Evolutionary conservation across 2,329 filamentous ascomycete genomes (phyloP).

Genomic region (Xylariomycetidae sp.): DNA sequence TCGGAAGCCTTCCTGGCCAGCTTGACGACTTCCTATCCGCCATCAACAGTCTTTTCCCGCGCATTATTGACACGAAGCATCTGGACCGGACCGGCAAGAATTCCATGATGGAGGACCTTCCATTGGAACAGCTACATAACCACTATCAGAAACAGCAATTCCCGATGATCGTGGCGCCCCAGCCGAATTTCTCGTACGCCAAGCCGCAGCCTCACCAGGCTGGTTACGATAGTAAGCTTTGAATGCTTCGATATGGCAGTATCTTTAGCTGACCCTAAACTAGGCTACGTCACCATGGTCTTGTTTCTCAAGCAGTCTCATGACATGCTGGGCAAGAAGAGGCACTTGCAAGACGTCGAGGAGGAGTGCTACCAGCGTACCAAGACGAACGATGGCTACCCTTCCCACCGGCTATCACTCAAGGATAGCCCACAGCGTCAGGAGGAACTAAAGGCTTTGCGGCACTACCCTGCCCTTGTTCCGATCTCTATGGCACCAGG

Average conservation of each 20-base stretch:
- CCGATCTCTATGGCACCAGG: no score
- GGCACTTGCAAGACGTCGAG: neutral
- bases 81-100: constrained; percentile 37
- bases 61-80: constrained; percentile 56
- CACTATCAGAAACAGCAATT: constrained; percentile 32
- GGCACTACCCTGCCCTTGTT: neutral
- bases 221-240: constrained; percentile 49
- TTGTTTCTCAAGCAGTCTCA: constrained; percentile 9
- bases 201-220: constrained; percentile 43
- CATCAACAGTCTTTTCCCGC: constrained; percentile 41
- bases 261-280: constrained; percentile 5
- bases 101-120: constrained; percentile 31
- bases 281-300: constrained; percentile 35
- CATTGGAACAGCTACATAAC: constrained; percentile 41
- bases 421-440: constrained; percentile 1
- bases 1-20: constrained; percentile 48
- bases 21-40: constrained; percentile 45
- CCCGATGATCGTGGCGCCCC: constrained; percentile 32
- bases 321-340: neutral
- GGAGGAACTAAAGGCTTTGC: constrained; percentile 1
- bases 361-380: neutral
- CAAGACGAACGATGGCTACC: neutral
- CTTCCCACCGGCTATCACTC: neutral
- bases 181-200: constrained; percentile 21
- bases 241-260: neutral